Evolutionary conservation across 305 asterid genomes (phyloP).

Genomic region (Solanum hybrid): DNA sequence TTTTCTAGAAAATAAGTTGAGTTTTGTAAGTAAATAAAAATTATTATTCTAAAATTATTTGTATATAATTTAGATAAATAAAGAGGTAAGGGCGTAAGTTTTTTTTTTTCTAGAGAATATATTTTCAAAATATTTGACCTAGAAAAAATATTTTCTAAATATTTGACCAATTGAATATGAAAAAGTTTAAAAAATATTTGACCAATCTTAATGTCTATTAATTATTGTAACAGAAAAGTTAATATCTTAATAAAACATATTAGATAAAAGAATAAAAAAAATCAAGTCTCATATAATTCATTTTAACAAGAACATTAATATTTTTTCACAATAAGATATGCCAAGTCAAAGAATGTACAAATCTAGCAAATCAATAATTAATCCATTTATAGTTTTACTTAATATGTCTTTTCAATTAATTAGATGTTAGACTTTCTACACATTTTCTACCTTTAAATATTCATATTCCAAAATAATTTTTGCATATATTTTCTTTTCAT

Average conservation of each 20-base stretch:
- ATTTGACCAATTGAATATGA: neutral
- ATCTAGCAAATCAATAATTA: neutral
- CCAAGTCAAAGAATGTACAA: neutral
- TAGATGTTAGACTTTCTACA: neutral
- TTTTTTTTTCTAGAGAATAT: neutral
- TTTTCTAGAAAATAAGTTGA: too few species aligned
- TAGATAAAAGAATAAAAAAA: neutral
- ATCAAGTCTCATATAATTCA: neutral
- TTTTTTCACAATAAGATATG: neutral
- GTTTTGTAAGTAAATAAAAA: too few species aligned
- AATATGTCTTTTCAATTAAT: neutral
- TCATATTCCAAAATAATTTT: neutral
- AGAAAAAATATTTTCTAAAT: neutral
- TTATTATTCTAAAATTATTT: too few species aligned
- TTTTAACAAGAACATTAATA: neutral
- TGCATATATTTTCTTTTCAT: neutral
- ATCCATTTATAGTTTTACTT: neutral
- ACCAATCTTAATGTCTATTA: neutral
- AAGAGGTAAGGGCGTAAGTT: too few species aligned
- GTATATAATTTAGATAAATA: too few species aligned
- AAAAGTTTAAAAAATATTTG: neutral
- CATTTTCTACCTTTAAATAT: neutral
- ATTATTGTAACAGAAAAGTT: neutral
- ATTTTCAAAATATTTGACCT: too few species aligned
- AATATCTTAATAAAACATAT: neutral